These are phyloP conservation scores for Exophiala lecanii-corni DNA, from an alignment of 2,329 filamentous ascomycete genomes.

Conservation along the genomic window DNA sequence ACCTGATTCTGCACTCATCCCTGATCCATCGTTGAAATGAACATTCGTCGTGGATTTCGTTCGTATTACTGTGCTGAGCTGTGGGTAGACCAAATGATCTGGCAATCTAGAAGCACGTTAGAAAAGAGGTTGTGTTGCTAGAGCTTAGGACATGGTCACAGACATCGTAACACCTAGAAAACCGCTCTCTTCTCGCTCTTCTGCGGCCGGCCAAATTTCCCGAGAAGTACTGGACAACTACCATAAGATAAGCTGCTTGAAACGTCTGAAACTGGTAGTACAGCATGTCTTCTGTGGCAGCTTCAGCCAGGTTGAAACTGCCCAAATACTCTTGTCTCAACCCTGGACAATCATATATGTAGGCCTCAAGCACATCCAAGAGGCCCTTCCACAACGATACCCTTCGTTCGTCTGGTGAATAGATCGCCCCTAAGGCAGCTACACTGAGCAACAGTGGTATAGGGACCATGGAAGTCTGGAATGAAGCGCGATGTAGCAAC, in stretches of 20 bases:
- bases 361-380: conserved; percentile 35
- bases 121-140: too few species aligned
- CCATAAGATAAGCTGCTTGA: conserved; percentile 41
- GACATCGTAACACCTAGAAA: conserved; percentile 39
- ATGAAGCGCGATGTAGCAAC: conserved; percentile 40
- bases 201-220: conserved; percentile 37
- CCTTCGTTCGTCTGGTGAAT: conserved; percentile 30
- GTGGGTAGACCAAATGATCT: conserved; percentile 37
- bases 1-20: conserved; percentile 42
- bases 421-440: conserved; percentile 43
- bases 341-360: conserved; percentile 22
- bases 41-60: conserved; percentile 32
- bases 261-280: conserved; percentile 38
- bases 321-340: conserved; percentile 38
- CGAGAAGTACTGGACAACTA: conserved; percentile 42
- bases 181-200: conserved; percentile 41
- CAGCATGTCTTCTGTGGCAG: conserved; percentile 26
- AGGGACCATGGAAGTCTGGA: conserved; percentile 36
- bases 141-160: too few species aligned
- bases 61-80: conserved; percentile 34
- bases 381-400: conserved; percentile 19
- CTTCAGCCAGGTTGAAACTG: conserved; percentile 32
- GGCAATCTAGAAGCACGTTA: conserved; percentile 31
- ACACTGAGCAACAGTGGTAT: conserved; percentile 39
- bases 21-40: conserved; percentile 37